These are phyloP conservation scores for Articulospora tetracladia DNA, from an alignment of 495 filamentous ascomycete genomes.

Conservation along the genomic window DNA sequence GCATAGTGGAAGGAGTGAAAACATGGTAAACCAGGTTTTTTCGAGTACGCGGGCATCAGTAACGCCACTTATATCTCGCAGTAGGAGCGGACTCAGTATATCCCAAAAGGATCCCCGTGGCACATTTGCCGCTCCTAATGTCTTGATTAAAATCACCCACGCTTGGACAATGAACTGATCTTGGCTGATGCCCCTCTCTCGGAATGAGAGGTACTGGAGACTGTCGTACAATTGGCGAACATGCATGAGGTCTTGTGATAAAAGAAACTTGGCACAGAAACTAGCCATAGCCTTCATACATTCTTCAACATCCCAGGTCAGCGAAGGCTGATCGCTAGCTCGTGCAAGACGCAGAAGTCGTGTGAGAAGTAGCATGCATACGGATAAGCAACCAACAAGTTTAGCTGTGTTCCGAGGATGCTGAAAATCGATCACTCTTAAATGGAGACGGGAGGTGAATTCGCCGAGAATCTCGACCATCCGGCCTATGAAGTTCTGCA, in stretches of 20 bases:
- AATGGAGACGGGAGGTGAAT: slow-evolving; percentile 9
- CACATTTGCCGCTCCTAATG: slow-evolving; percentile 45
- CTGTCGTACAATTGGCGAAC: slow-evolving; percentile 62
- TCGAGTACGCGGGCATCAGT: slow-evolving; percentile 60
- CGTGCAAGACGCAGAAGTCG: slow-evolving; percentile 34
- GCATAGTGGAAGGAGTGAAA: slow-evolving; percentile 67
- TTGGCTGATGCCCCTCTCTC: slow-evolving; percentile 64
- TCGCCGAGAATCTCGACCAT: slow-evolving; percentile 39
- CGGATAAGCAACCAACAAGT: slow-evolving; percentile 28
- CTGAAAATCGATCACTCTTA: background rate
- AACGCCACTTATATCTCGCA: slow-evolving; percentile 23
- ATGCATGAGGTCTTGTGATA: slow-evolving; percentile 42
- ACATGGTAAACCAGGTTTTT: slow-evolving; percentile 66
- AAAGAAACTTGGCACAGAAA: slow-evolving; percentile 37
- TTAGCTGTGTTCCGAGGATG: background rate
- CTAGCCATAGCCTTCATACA: slow-evolving; percentile 34
- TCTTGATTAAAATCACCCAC: slow-evolving; percentile 62
- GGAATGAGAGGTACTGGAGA: slow-evolving; percentile 45
- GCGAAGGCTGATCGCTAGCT: slow-evolving; percentile 24
- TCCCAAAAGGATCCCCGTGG: slow-evolving; percentile 53
- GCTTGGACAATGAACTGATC: slow-evolving; percentile 55
- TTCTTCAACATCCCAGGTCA: slow-evolving; percentile 36
- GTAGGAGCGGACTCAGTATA: slow-evolving; percentile 46
- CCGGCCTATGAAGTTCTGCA: slow-evolving; percentile 38
- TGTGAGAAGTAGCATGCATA: slow-evolving; percentile 26